phyloP scores from a whole-genome alignment of 768 basidiomycete genomes.

The Mrakia frigida region DNA sequence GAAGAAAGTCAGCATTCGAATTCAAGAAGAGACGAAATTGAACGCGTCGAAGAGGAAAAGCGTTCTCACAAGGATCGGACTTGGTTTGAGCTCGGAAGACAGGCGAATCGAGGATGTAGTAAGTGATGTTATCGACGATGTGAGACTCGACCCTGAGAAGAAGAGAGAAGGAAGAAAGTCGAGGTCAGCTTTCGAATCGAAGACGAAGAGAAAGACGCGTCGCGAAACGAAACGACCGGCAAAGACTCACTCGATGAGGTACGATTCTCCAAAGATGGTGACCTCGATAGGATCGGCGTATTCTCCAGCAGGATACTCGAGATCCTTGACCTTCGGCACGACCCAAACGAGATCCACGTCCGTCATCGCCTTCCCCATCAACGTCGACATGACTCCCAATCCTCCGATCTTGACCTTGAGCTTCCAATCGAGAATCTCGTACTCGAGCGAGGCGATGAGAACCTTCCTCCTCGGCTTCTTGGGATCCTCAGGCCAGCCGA shows the following conservation, averaged over 20 bases:
- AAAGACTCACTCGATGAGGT: slow-evolving; percentile 65
- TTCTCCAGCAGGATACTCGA: slow-evolving; percentile 87
- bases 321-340: slow-evolving; percentile 86
- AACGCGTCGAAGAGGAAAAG: too few relatives aligned
- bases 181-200: neutral
- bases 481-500: slow-evolving; percentile 95
- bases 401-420: slow-evolving; percentile 97
- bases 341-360: slow-evolving; percentile 95
- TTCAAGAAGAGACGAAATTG: too few relatives aligned
- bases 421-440: slow-evolving; percentile 96
- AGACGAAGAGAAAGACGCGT: neutral
- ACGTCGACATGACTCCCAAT: slow-evolving; percentile 92
- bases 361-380: slow-evolving; percentile 98
- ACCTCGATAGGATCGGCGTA: slow-evolving; percentile 92
- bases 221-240: neutral
- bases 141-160: slow-evolving; percentile 69
- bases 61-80: slow-evolving; percentile 63
- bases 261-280: slow-evolving; percentile 91
- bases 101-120: slow-evolving; percentile 86
- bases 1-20: too few relatives aligned
- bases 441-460: slow-evolving; percentile 85
- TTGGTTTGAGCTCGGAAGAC: slow-evolving; percentile 97
- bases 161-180: too few relatives aligned
- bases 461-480: slow-evolving; percentile 78
- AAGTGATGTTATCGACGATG: slow-evolving; percentile 88